A percentile compares a stretch with the other conserved stretches of the same genome.
phyloP scores from a whole-genome alignment of 75 land plant species.

The Cryptomeria japonica region DNA sequence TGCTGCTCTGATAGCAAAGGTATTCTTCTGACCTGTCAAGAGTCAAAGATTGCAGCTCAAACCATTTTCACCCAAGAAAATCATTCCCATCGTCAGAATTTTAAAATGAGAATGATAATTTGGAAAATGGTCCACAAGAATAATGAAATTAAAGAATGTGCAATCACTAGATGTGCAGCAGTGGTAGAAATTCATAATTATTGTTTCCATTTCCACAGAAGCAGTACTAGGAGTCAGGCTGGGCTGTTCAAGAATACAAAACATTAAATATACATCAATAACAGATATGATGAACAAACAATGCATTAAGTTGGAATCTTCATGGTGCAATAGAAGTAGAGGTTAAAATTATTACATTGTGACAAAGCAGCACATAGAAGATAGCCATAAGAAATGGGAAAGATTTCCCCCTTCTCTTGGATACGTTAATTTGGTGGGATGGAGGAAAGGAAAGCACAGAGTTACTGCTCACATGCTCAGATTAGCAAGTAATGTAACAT shows the following conservation, averaged over 20 bases:
- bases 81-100: neutral
- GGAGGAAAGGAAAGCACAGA: neutral
- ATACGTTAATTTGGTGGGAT: neutral
- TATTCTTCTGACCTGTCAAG: conserved; percentile 60
- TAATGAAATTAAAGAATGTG: neutral
- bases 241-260: neutral
- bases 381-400: neutral
- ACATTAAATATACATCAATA: neutral
- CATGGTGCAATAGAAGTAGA: neutral
- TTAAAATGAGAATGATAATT: neutral
- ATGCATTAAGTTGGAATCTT: neutral
- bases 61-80: neutral
- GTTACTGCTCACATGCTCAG: neutral
- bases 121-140: neutral
- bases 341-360: neutral
- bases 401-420: neutral
- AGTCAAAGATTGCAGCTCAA: neutral
- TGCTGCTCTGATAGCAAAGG: conserved; percentile 56
- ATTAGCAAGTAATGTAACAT: neutral
- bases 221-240: neutral
- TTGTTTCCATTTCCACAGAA: neutral
- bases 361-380: neutral
- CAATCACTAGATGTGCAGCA: neutral
- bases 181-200: neutral
- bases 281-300: neutral